Evolutionary conservation across 1,284 basidiomycete genomes (phyloP), one percentile per base, ranked within the genome.

Genomic region (Cerioporus squamosus): DNA sequence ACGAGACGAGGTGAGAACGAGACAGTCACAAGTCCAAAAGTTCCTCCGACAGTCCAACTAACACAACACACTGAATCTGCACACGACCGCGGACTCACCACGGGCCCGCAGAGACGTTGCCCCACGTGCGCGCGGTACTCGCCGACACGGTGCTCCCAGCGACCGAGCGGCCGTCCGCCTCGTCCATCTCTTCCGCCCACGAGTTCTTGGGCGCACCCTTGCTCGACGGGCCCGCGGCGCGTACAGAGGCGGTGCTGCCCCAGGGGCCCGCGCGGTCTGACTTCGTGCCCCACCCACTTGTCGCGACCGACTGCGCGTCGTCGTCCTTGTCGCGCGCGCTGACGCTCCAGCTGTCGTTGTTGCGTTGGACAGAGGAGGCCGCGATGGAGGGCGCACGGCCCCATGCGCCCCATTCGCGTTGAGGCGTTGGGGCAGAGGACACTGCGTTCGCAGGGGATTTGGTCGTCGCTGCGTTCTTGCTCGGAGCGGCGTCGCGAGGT

Each of bases 171-270:
- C 12, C 53, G 18, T 66, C 65, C n/a, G 50, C 39, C 29, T 57
- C 58, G 43, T 64, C 60, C 55, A 60, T 54, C 53, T 57, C 26
- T 15, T 64, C 62, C 57, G 62, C 62, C 62, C 60, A 61, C 45
- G 57, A 36, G 47, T 55, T 54, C 43, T 22, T 44, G 17, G 23
- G 31, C 43, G 51, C 22, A 17, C 33, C 26, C 6, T 20, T 26
- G 47, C 52, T 26, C 20, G 40, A 23, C 7, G 33, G 22, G 38
- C 22, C 23, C 42, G 43, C 51, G n/a, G 51, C 51, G 42, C 52
- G 52, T 15, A 53, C 57, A 26, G 51, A 42, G 38, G 49, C 51
- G 20, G 45, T 49, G 53, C 40, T 59, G 10, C 57, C 57, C 57
- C 57, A 55, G 22, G 57, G 57, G 26, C 53, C 53, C n/a, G 8